Percentiles rank a stretch among this genome's conserved stretches.
Evolutionary conservation across 1,139 yeast species (phyloP).

Genomic region (Eremothecium coryli): DNA sequence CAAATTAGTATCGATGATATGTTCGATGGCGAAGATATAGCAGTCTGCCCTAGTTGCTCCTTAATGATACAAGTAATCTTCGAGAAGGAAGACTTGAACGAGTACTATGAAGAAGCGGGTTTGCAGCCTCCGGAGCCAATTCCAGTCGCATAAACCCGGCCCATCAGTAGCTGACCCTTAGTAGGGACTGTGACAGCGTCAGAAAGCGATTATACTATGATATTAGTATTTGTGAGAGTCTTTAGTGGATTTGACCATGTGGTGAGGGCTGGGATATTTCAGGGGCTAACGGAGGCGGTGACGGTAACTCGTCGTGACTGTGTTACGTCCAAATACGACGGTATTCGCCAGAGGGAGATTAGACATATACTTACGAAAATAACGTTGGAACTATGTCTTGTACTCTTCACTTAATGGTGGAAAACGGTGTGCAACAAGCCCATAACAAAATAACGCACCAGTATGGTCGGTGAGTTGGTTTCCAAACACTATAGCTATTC

Average conservation of each 20-base stretch:
- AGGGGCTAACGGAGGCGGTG: too few species aligned
- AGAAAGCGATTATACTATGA: too few species aligned
- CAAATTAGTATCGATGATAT: conserved; percentile 81
- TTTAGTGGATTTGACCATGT: too few species aligned
- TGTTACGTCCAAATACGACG: too few species aligned
- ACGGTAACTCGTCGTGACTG: too few species aligned
- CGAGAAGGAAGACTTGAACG: conserved; percentile 48
- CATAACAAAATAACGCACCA: not conserved
- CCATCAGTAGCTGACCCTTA: conserved; percentile 5
- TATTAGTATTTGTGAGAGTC: too few species aligned
- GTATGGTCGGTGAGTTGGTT: not conserved
- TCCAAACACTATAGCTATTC: not conserved
- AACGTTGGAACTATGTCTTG: too few species aligned
- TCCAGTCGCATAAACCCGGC: conserved; percentile 13
- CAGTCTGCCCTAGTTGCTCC: conserved; percentile 95
- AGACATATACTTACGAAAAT: too few species aligned
- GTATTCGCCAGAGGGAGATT: too few species aligned
- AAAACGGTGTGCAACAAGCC: not conserved
- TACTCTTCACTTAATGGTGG: too few species aligned
- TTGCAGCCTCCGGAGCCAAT: conserved; percentile 25
- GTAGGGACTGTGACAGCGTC: too few species aligned
- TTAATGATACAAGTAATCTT: conserved; percentile 86
- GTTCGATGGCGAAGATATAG: conserved; percentile 84
- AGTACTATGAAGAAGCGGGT: conserved; percentile 34
- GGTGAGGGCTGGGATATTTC: too few species aligned